Evolutionary conservation across 768 basidiomycete species (phyloP).

Genomic region (Xanthoconium purpureum): DNA sequence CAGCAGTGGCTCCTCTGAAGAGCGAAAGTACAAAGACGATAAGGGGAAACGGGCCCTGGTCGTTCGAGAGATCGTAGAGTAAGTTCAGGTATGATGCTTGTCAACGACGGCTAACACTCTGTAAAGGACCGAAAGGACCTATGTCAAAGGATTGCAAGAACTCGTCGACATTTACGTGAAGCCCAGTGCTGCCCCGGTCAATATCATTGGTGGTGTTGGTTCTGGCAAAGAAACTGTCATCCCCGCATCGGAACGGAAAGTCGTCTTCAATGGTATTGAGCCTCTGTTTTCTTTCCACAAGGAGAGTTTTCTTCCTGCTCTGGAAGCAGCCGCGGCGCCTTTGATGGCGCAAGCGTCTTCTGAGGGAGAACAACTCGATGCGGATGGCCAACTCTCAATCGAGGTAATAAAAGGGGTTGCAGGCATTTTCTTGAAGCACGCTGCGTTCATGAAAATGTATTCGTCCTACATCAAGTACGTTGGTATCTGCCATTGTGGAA

Average conservation of each 20-base stretch:
- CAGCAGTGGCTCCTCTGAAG: slow-evolving; percentile 69
- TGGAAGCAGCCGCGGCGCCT: slow-evolving; percentile 74
- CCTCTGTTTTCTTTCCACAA: slow-evolving; percentile 89
- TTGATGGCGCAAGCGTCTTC: slow-evolving; percentile 50
- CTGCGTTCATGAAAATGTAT: slow-evolving; percentile 99
- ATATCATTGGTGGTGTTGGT: slow-evolving; percentile 64
- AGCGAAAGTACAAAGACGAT: slow-evolving; percentile 91
- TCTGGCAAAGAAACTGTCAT: slow-evolving; percentile 81
- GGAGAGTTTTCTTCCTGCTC: slow-evolving; percentile 86
- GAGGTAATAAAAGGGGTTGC: slow-evolving; percentile 79
- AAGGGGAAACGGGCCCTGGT: slow-evolving; percentile 79
- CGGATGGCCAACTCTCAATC: slow-evolving; percentile 70
- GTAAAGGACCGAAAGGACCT: slow-evolving; percentile 86
- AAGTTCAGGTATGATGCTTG: slow-evolving; percentile 32
- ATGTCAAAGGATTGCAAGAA: slow-evolving; percentile 91
- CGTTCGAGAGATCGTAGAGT: slow-evolving; percentile 90
- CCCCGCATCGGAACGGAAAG: slow-evolving; percentile 79
- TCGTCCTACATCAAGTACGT: slow-evolving; percentile 95
- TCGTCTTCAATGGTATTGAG: slow-evolving; percentile 91
- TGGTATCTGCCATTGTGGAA: slow-evolving; percentile 1
- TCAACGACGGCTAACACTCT: slow-evolving; percentile 8
- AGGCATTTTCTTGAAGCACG: slow-evolving; percentile 87
- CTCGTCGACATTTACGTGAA: slow-evolving; percentile 94
- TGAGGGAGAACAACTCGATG: slow-evolving; percentile 51
- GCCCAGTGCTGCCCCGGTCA: slow-evolving; percentile 70